A percentile compares a stretch with the other conserved stretches of the same genome.
These are phyloP conservation scores for Aspergillus quadricinctus DNA, from an alignment of 2,329 filamentous ascomycete species.

Conservation along the genomic window DNA sequence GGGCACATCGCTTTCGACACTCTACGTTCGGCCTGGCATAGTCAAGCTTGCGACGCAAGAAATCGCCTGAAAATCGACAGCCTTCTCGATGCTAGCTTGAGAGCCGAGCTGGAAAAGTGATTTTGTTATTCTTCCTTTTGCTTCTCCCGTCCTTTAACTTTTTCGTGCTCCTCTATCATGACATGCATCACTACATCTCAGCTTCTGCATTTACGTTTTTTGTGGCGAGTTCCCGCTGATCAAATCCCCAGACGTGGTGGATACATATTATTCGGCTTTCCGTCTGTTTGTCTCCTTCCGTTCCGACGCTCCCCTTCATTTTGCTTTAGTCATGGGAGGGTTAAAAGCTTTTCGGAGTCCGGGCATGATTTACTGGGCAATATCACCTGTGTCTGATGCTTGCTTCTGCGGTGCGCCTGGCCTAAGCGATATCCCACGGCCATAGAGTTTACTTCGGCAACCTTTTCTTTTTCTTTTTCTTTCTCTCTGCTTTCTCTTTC, in stretches of 20 bases:
- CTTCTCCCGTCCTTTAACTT: conserved; percentile 12
- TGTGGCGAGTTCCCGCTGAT: conserved; percentile 20
- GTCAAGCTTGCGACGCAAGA: conserved; percentile 50
- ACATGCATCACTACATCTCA: conserved; percentile 19
- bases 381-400: conserved; percentile 25
- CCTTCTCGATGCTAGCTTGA: conserved; percentile 49
- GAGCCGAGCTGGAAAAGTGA: conserved; percentile 48
- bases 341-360: conserved; percentile 33
- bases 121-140: conserved; percentile 18
- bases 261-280: conserved; percentile 21
- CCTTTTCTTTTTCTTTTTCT: conserved; percentile 12
- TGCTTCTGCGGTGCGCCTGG: conserved; percentile 26
- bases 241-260: conserved; percentile 20
- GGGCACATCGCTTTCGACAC: conserved; percentile 48
- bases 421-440: conserved; percentile 27
- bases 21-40: conserved; percentile 50
- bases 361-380: conserved; percentile 32
- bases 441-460: conserved; percentile 29
- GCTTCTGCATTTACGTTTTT: conserved; percentile 16
- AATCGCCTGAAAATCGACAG: conserved; percentile 54
- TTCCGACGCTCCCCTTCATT: conserved; percentile 8
- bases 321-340: conserved; percentile 25
- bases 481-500: conserved; percentile 9
- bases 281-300: conserved; percentile 12
- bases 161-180: conserved; percentile 14